Conservation (phyloP, 139 green algal genomes). For the Deuterostichococcus epilithicus region DNA sequence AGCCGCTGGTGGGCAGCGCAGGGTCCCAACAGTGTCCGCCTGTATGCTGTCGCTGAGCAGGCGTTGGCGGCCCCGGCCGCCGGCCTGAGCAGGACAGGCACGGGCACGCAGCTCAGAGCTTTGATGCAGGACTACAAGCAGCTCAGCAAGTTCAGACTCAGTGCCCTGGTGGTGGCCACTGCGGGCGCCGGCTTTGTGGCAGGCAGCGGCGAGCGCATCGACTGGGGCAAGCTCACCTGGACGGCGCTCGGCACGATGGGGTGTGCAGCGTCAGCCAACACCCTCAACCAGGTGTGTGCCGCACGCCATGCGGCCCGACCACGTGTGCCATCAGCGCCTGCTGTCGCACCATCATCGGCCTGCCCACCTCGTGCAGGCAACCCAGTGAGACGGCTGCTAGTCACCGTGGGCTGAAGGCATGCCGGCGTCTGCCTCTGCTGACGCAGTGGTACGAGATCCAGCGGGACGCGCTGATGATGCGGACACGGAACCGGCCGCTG, state of each 20-base stretch:
- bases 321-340: too few species aligned
- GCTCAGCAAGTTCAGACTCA: slow-evolving; percentile 85
- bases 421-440: too few species aligned
- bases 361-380: too few species aligned
- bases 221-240: slow-evolving; percentile 71
- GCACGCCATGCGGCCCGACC: too few species aligned
- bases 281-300: slow-evolving; percentile 84
- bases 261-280: slow-evolving; percentile 86
- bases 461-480: slow-evolving; percentile 81
- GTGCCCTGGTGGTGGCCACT: slow-evolving; percentile 85
- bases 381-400: too few species aligned
- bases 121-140: slow-evolving; percentile 73
- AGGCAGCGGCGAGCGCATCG: slow-evolving; percentile 62
- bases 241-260: slow-evolving; percentile 86
- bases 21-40: too few species aligned
- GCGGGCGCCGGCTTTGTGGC: slow-evolving; percentile 80
- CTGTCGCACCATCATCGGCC: too few species aligned
- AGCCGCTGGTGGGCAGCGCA: background rate
- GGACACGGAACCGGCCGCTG: slow-evolving; percentile 88
- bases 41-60: background rate
- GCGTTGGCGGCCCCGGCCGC: background rate
- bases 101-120: background rate
- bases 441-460: slow-evolving; percentile 63
- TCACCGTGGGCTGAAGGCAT: too few species aligned
- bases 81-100: background rate